Conservation (phyloP, 495 filamentous ascomycete species). For the Thozetella sp. region DNA sequence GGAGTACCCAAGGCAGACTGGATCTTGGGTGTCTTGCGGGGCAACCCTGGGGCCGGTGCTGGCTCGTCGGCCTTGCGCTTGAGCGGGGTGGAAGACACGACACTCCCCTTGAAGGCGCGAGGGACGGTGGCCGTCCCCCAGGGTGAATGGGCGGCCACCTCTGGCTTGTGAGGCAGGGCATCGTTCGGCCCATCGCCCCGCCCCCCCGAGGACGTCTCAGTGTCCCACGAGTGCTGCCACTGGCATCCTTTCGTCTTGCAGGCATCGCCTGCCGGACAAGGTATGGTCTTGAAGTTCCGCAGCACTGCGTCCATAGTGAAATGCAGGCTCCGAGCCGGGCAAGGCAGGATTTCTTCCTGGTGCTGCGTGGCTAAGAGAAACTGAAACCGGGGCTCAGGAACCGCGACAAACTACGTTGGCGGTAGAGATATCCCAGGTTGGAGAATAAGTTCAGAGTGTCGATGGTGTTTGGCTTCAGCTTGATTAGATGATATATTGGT, state of each 20-base stretch:
- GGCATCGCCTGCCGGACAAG: slow-evolving; percentile 61
- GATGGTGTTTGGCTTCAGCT: too few relatives aligned
- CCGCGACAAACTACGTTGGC: background rate
- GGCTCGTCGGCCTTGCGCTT: too few relatives aligned
- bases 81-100: too few relatives aligned
- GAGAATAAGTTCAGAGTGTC: too few relatives aligned
- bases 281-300: slow-evolving; percentile 63
- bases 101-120: too few relatives aligned
- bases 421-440: too few relatives aligned
- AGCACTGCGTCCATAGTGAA: slow-evolving; percentile 66
- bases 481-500: too few relatives aligned
- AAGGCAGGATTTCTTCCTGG: slow-evolving; percentile 7
- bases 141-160: slow-evolving; percentile 20
- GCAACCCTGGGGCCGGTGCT: too few relatives aligned
- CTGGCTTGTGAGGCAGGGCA: slow-evolving; percentile 27
- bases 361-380: background rate
- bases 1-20: too few relatives aligned
- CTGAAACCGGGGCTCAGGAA: slow-evolving; percentile 3
- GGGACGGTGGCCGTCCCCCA: too few relatives aligned
- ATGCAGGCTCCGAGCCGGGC: slow-evolving; percentile 9
- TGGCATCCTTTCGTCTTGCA: slow-evolving; percentile 41
- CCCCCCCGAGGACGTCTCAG: slow-evolving; percentile 11
- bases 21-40: too few relatives aligned
- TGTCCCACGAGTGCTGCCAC: slow-evolving; percentile 38
- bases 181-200: slow-evolving; percentile 1